Base-by-base conservation (phyloP, 768 basidiomycete genomes). In the Lyophyllum shimeji region DNA sequence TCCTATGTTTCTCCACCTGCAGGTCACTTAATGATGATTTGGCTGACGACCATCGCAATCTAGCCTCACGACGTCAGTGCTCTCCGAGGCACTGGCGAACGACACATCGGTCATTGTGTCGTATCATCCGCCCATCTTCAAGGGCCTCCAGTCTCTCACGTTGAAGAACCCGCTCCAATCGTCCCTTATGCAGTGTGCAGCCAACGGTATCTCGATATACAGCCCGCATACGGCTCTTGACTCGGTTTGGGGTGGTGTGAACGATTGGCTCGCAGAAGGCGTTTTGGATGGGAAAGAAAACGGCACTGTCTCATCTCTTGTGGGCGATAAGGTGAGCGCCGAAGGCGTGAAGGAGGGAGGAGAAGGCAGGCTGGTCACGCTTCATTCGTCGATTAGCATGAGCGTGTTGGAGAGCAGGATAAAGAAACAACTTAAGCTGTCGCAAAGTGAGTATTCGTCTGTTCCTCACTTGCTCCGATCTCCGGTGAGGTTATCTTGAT, bases 191-290 rank as follows among this genome's bases (percentile, higher is more conserved):
- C 80, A 76, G 53, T 92, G 95, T 58, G 86, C 87, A 0, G 87
- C 91, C 0, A 78, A 83, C 12, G 95, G 95, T 0, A 87, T 98
- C 53, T 89, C 88, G 1, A 81, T 98, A 4, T 96, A 90, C 73
- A 82, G 81, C 39, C 93, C 96, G 2, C 96, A 98, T 72, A 93
- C 90, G 0, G 84, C 93, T 0, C 79, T 97, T 17, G 96, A 98
- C 72, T 80, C 79, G n/a, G 85, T 90, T 1, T 79, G 82, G 62
- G 90, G 83, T 5, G 95, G 96, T 0, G 83, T 96, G 51, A 97
- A 96, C 65, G 93, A 95, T 71, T 97, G 91, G 90, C 81, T 95
- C 15, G 89, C 84, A 1, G 66, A 74, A 67, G 83, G 80, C 33
- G 67, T 82, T 31, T 71, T 82, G 58, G 73, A 71, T 46, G 71